These are phyloP conservation scores for Penicillium hesseltinei DNA, from an alignment of 2,329 filamentous ascomycete genomes.

Conservation along the genomic window DNA sequence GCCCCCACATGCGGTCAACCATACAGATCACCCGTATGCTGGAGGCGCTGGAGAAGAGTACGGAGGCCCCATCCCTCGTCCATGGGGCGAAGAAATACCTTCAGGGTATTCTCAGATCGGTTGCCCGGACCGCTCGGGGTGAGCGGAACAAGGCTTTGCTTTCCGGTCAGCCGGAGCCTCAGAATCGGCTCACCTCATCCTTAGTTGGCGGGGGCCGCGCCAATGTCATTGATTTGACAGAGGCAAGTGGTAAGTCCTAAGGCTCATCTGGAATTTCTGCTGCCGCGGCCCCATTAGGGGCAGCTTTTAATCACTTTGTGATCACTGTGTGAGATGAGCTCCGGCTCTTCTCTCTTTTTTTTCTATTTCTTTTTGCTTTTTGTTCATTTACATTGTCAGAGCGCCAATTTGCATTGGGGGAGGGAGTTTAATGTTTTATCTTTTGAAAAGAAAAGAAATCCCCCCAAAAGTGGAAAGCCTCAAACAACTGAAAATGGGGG, in stretches of 20 bases:
- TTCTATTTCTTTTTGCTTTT: neutral
- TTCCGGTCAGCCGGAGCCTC: neutral
- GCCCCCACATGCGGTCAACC: conserved; percentile 62
- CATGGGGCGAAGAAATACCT: conserved; percentile 58
- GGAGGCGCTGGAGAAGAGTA: conserved; percentile 58
- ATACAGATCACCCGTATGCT: conserved; percentile 64
- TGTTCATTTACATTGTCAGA: neutral
- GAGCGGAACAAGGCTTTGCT: conserved; percentile 30
- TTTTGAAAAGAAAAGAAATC: neutral
- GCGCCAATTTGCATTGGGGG: neutral
- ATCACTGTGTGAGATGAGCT: neutral
- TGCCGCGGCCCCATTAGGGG: neutral
- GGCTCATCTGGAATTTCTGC: neutral
- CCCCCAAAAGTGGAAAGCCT: neutral
- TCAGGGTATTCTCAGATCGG: conserved; percentile 54
- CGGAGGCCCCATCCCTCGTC: conserved; percentile 55
- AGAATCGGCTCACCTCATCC: neutral
- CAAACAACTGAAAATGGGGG: neutral
- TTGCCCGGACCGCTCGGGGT: conserved; percentile 49
- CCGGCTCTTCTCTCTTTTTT: neutral
- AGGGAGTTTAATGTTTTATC: neutral
- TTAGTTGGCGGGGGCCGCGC: neutral
- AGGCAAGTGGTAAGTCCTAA: neutral
- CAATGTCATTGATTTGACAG: neutral
- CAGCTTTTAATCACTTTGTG: neutral